These are phyloP conservation scores for Hemileia vastatrix DNA, from an alignment of 1,284 basidiomycete genomes.

Conservation along the genomic window DNA sequence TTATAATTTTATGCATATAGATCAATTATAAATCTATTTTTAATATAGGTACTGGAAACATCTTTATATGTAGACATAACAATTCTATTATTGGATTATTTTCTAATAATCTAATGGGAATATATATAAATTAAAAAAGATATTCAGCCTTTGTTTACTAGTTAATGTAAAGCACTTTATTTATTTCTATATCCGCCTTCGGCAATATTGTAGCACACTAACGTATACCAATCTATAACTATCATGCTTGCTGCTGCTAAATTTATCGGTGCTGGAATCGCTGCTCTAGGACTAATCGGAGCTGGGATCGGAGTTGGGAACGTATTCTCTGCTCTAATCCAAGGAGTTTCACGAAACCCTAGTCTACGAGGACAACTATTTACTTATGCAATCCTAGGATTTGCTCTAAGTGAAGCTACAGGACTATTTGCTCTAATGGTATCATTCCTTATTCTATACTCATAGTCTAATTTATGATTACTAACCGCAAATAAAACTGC, in stretches of 20 bases:
- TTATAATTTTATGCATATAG: too few species aligned
- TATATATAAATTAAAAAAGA: too few species aligned
- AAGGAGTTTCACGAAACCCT: slow-evolving; percentile 43
- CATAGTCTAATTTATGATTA: slow-evolving; percentile 32
- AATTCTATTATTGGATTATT: too few species aligned
- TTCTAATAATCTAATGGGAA: too few species aligned
- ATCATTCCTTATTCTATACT: slow-evolving; percentile 36
- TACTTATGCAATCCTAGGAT: too few species aligned
- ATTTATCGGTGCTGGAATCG: slow-evolving; percentile 41
- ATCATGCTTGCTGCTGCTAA: slow-evolving; percentile 32
- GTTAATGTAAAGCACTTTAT: slow-evolving; percentile 18
- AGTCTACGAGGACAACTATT: slow-evolving; percentile 42
- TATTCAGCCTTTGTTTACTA: slow-evolving; percentile 24
- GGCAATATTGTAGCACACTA: slow-evolving; percentile 3
- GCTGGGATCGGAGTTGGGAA: slow-evolving; percentile 40
- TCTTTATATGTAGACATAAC: too few species aligned
- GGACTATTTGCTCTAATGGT: slow-evolving; percentile 39
- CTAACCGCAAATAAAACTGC: too few species aligned
- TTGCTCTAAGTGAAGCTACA: too few species aligned
- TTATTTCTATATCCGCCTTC: slow-evolving; percentile 13
- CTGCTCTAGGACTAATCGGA: slow-evolving; percentile 37
- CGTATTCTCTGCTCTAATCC: slow-evolving; percentile 41
- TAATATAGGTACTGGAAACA: too few species aligned
- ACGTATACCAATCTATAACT: slow-evolving; percentile 22
- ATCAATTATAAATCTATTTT: slow-evolving; percentile 25